Evolutionary conservation across 176 grass and related monocot species (phyloP).

Genomic region (Triticum urartu): DNA sequence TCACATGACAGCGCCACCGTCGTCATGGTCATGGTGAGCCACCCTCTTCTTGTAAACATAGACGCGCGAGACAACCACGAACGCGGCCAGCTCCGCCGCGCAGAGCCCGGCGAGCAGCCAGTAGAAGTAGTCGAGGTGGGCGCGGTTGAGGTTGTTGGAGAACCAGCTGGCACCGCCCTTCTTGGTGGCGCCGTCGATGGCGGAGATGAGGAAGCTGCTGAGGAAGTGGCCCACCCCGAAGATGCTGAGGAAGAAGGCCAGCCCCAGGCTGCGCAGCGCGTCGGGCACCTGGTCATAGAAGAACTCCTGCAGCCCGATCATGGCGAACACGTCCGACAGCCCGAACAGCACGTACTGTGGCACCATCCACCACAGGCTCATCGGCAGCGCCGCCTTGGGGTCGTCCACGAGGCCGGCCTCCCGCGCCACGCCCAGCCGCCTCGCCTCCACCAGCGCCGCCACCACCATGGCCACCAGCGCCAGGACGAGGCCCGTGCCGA

Average conservation of each 20-base stretch:
- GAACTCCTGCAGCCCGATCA: conserved; percentile 86
- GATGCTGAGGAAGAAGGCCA: conserved; percentile 44
- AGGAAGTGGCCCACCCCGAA: conserved; percentile 42
- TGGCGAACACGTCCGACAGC: conserved; percentile 71
- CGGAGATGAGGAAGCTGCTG: conserved; percentile 48
- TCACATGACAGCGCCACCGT: not conserved
- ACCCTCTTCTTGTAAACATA: conserved; percentile 30
- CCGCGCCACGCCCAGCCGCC: conserved; percentile 35
- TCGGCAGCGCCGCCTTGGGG: conserved; percentile 43
- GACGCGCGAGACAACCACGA: conserved; percentile 8
- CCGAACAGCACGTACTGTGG: conserved; percentile 77
- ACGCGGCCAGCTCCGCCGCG: conserved; percentile 16
- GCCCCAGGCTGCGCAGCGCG: conserved; percentile 49
- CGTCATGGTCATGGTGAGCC: not conserved
- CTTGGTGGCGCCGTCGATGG: conserved; percentile 41
- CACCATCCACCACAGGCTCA: conserved; percentile 96
- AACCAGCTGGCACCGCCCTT: conserved; percentile 47
- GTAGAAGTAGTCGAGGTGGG: conserved; percentile 62
- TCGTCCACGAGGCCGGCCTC: conserved; percentile 42
- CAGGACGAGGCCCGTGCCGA: conserved; percentile 38
- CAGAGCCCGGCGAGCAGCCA: conserved; percentile 49
- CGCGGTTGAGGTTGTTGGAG: conserved; percentile 26
- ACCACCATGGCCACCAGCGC: conserved; percentile 37
- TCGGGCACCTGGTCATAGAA: conserved; percentile 88
- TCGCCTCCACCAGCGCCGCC: conserved; percentile 43